Conservation (phyloP, 768 basidiomycete genomes). For the Asterophora parasitica region DNA sequence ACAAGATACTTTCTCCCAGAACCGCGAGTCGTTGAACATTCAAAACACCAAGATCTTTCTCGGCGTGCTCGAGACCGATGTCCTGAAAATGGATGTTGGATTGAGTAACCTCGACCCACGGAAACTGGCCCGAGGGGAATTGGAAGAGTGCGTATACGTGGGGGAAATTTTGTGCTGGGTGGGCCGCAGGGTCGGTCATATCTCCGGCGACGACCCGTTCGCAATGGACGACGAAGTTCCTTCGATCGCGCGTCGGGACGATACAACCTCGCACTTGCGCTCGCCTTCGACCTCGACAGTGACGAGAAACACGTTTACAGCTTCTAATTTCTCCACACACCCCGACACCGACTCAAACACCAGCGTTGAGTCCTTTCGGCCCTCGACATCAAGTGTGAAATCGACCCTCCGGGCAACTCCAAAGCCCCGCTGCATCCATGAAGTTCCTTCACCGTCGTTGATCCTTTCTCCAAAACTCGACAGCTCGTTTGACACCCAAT, state of each 20-base stretch:
- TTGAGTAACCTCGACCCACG: conserved; percentile 63
- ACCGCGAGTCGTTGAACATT: conserved; percentile 36
- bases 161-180: conserved; percentile 70
- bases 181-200: conserved; percentile 38
- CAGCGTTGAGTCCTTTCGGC: conserved; percentile 19
- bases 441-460: conserved; percentile 38
- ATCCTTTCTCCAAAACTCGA: conserved; percentile 20
- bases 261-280: background rate
- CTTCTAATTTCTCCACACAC: conserved; percentile 18
- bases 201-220: conserved; percentile 13
- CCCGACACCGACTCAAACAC: conserved; percentile 24
- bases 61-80: conserved; percentile 65
- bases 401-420: conserved; percentile 10
- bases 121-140: conserved; percentile 56
- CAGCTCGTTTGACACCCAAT: conserved; percentile 2
- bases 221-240: conserved; percentile 4
- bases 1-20: conserved; percentile 8
- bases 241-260: background rate
- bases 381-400: conserved; percentile 15
- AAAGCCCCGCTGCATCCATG: conserved; percentile 48
- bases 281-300: conserved; percentile 31
- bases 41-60: conserved; percentile 73
- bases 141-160: conserved; percentile 63
- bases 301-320: conserved; percentile 21
- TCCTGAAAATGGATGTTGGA: conserved; percentile 57